Conservation (phyloP, 441 rosid genomes). For the Pelargonium hybrid region DNA sequence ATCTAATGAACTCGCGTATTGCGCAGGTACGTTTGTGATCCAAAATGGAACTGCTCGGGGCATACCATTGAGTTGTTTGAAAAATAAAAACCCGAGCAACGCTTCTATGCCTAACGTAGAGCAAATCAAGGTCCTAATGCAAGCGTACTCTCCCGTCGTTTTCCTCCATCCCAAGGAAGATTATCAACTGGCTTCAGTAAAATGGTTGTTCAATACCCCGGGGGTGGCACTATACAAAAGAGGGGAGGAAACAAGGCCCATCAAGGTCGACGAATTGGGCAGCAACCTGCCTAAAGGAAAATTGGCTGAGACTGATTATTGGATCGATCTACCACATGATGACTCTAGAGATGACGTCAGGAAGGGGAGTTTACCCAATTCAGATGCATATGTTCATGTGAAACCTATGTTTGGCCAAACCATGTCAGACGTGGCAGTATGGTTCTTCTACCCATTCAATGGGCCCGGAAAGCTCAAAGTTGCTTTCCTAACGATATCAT, state of each 20-base stretch:
- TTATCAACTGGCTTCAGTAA: slow-evolving; percentile 58
- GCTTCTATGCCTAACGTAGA: slow-evolving; percentile 49
- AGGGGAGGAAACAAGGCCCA: slow-evolving; percentile 57
- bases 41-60: slow-evolving; percentile 14
- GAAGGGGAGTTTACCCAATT: slow-evolving; percentile 42
- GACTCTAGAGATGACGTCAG: slow-evolving; percentile 43
- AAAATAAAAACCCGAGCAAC: slow-evolving; percentile 29
- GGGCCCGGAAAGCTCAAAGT: slow-evolving; percentile 69
- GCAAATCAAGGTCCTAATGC: slow-evolving; percentile 40
- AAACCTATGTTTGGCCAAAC: slow-evolving; percentile 78
- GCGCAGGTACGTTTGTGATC: slow-evolving; percentile 49
- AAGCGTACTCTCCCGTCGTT: slow-evolving; percentile 49
- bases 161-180: slow-evolving; percentile 69
- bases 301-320: slow-evolving; percentile 48
- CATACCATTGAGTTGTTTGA: slow-evolving; percentile 38
- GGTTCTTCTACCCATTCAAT: slow-evolving; percentile 82
- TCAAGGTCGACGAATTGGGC: slow-evolving; percentile 36
- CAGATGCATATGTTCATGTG: slow-evolving; percentile 47
- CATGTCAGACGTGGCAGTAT: slow-evolving; percentile 54
- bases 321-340: slow-evolving; percentile 70
- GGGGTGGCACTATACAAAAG: slow-evolving; percentile 54
- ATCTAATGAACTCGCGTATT: not conserved
- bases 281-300: slow-evolving; percentile 80
- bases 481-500: slow-evolving; percentile 30
- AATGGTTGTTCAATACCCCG: slow-evolving; percentile 48